These are phyloP conservation scores for Galerina marginata DNA, from an alignment of 768 basidiomycete species.

Conservation along the genomic window DNA sequence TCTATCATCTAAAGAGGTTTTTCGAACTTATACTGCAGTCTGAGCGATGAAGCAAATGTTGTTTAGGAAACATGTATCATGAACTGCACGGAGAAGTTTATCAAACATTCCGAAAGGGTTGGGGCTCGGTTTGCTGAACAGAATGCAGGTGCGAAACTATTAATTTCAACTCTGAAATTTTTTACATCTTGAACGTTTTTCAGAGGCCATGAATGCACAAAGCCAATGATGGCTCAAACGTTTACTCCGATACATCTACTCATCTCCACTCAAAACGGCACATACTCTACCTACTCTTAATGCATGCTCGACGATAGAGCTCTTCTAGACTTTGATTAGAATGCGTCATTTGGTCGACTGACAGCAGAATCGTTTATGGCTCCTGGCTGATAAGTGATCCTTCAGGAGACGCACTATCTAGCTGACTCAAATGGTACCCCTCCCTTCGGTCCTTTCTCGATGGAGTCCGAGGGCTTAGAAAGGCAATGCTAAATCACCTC, in stretches of 20 bases:
- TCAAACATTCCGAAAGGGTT: slow-evolving; percentile 94
- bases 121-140: slow-evolving; percentile 91
- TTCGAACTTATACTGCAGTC: not conserved
- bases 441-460: too few species aligned
- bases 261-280: not conserved
- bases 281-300: slow-evolving; percentile 14
- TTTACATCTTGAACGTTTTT: slow-evolving; percentile 1
- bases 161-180: not conserved
- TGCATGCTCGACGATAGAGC: slow-evolving; percentile 6
- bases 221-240: slow-evolving; percentile 22
- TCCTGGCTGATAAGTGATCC: not conserved
- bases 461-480: too few species aligned
- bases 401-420: too few species aligned
- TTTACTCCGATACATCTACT: slow-evolving; percentile 5
- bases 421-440: too few species aligned
- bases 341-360: not conserved
- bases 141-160: slow-evolving; percentile 74
- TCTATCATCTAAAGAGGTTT: slow-evolving; percentile 90
- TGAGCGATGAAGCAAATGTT: not conserved
- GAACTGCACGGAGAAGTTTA: slow-evolving; percentile 97
- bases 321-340: not conserved
- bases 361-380: not conserved
- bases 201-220: slow-evolving; percentile 50
- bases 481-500: too few species aligned
- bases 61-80: slow-evolving; percentile 85